phyloP scores from a whole-genome alignment of 495 filamentous ascomycete species.

The Penicillium lividum region DNA sequence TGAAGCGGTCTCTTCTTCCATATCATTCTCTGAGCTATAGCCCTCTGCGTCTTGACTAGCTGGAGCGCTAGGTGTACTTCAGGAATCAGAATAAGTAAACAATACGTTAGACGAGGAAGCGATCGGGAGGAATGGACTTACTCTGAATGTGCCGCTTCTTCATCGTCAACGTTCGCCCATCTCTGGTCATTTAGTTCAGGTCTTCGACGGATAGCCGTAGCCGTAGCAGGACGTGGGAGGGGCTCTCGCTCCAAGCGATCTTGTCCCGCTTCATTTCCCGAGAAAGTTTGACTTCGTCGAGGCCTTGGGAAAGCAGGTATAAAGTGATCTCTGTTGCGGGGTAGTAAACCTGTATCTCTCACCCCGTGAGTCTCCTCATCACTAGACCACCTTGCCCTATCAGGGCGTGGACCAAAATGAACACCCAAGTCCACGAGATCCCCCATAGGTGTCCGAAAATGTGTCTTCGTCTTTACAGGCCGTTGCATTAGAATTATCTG shows the following conservation, averaged over 20 bases:
- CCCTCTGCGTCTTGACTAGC: neutral
- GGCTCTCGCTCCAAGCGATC: neutral
- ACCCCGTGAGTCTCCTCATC: neutral
- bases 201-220: neutral
- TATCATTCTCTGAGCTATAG: neutral
- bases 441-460: slow-evolving; percentile 20
- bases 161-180: neutral
- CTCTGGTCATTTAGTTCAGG: neutral
- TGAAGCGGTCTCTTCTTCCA: neutral
- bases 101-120: no score
- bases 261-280: neutral
- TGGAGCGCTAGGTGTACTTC: neutral
- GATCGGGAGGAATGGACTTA: neutral
- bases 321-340: neutral
- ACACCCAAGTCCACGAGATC: slow-evolving; percentile 21
- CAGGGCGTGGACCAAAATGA: neutral
- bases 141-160: neutral
- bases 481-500: slow-evolving; percentile 40
- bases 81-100: no score
- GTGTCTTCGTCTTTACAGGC: slow-evolving; percentile 15
- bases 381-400: neutral
- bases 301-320: neutral
- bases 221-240: neutral
- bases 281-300: neutral
- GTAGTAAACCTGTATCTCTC: neutral